phyloP scores from a whole-genome alignment of 805 yeast genomes.

The Candida michaelii region DNA sequence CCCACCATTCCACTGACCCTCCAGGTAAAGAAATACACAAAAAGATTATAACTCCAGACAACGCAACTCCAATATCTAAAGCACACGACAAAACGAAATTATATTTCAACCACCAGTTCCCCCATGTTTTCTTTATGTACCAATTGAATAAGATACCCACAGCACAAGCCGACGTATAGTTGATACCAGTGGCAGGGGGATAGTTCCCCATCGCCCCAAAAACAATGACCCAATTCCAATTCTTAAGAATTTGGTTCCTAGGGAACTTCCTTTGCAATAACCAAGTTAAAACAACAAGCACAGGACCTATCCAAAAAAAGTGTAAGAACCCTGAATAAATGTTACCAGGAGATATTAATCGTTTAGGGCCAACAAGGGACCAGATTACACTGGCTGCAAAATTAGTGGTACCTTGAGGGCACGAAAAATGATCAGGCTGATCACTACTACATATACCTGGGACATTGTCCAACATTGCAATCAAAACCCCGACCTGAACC shows the following conservation, averaged over 20 bases:
- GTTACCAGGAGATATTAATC: slow-evolving; percentile 16
- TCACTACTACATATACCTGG: slow-evolving; percentile 10
- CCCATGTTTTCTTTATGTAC: slow-evolving; percentile 27
- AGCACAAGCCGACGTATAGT: slow-evolving; percentile 53
- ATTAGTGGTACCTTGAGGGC: slow-evolving; percentile 28
- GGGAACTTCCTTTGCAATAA: slow-evolving; percentile 40
- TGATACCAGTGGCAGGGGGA: slow-evolving; percentile 73
- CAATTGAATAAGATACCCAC: slow-evolving; percentile 28
- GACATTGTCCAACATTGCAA: slow-evolving; percentile 16
- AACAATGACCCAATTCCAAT: slow-evolving; percentile 36
- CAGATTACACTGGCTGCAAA: slow-evolving; percentile 57
- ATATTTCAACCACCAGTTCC: slow-evolving; percentile 31
- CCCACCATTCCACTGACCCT: slow-evolving; percentile 27
- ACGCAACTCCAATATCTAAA: slow-evolving; percentile 31
- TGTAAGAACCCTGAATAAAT: slow-evolving; percentile 26
- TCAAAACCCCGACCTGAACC: slow-evolving; percentile 12
- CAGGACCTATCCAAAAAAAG: slow-evolving; percentile 37
- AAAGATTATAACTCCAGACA: slow-evolving; percentile 29
- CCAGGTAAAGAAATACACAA: slow-evolving; percentile 31
- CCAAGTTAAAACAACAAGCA: slow-evolving; percentile 36
- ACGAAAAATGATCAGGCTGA: slow-evolving; percentile 35
- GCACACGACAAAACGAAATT: slow-evolving; percentile 29
- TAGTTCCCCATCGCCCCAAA: slow-evolving; percentile 50
- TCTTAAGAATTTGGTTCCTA: slow-evolving; percentile 27
- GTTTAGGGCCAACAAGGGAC: slow-evolving; percentile 57